Percentiles rank a stretch among this genome's conserved stretches.
Conservation (phyloP, 2,329 filamentous ascomycete genomes). For the Ophiocordyceps sinensis region DNA sequence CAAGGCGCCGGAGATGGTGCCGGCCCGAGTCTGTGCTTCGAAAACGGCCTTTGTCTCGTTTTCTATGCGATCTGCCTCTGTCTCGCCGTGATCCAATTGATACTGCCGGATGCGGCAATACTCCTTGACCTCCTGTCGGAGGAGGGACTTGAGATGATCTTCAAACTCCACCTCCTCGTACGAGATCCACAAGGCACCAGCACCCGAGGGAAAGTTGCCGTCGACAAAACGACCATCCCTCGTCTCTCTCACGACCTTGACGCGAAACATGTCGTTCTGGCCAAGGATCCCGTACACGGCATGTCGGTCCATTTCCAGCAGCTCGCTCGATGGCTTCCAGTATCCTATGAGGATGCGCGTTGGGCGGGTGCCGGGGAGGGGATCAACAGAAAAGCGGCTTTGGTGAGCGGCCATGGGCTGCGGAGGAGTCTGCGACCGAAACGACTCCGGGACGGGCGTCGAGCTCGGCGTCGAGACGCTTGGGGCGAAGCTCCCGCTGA, state of each 20-base stretch:
- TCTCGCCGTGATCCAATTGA: conserved; percentile 41
- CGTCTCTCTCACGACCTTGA: conserved; percentile 46
- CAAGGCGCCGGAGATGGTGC: conserved; percentile 16
- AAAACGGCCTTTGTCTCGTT: conserved; percentile 39
- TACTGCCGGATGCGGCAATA: conserved; percentile 47
- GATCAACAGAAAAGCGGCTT: conserved; percentile 17
- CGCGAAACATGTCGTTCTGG: conserved; percentile 49
- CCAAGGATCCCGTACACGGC: conserved; percentile 49
- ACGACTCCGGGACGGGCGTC: neutral
- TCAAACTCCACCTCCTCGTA: conserved; percentile 49
- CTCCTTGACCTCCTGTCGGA: conserved; percentile 44
- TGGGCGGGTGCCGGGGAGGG: conserved; percentile 36
- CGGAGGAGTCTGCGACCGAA: conserved; percentile 7
- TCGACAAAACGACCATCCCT: conserved; percentile 42
- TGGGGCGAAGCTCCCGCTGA: conserved; percentile 20
- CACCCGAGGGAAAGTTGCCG: conserved; percentile 45
- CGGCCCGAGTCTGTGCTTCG: conserved; percentile 32
- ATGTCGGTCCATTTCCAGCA: conserved; percentile 35
- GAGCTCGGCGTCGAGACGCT: conserved; percentile 14
- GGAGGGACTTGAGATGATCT: conserved; percentile 35
- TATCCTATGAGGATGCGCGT: conserved; percentile 44
- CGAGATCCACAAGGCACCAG: conserved; percentile 46
- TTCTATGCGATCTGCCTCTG: conserved; percentile 25
- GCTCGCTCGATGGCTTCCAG: conserved; percentile 40
- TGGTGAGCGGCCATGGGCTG: conserved; percentile 8